These are phyloP conservation scores for Neonectria hederae DNA, from an alignment of 2,329 filamentous ascomycete genomes.

Conservation along the genomic window DNA sequence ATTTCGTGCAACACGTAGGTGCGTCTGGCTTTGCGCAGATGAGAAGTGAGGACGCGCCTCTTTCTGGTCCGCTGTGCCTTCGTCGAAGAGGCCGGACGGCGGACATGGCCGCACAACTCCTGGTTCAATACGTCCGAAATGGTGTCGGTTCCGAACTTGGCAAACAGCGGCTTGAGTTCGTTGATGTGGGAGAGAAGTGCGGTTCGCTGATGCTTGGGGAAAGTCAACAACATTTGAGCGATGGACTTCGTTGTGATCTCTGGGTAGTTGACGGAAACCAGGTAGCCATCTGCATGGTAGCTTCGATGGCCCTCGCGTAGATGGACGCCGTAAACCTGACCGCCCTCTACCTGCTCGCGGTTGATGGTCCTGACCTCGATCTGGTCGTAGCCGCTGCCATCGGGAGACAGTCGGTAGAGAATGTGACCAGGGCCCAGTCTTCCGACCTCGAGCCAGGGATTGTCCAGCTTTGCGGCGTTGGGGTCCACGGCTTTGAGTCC, in stretches of 20 bases:
- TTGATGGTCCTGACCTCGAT: background rate
- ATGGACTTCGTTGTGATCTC: constrained; percentile 10
- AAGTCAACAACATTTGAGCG: background rate
- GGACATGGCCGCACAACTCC: background rate
- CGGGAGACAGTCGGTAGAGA: background rate
- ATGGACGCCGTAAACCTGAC: constrained; percentile 10
- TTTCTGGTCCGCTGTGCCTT: background rate
- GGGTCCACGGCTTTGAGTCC: constrained; percentile 8
- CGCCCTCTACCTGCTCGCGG: background rate
- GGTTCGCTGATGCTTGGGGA: background rate
- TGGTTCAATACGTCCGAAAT: background rate
- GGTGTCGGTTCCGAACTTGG: background rate
- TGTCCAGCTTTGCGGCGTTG: background rate
- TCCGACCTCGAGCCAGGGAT: constrained; percentile 15
- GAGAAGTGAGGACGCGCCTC: background rate
- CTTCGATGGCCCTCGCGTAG: constrained; percentile 13
- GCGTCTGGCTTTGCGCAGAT: background rate
- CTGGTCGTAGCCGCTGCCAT: background rate
- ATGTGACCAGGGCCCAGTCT: background rate
- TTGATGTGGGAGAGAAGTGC: background rate
- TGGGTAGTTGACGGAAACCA: constrained; percentile 19
- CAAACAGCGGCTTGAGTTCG: background rate
- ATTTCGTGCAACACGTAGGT: background rate
- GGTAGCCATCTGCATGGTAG: constrained; percentile 21
- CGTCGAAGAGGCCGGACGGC: background rate